Evolutionary conservation across 129 eudicot genomes (phyloP).

Genomic region (Heracleum sosnowskyi): DNA sequence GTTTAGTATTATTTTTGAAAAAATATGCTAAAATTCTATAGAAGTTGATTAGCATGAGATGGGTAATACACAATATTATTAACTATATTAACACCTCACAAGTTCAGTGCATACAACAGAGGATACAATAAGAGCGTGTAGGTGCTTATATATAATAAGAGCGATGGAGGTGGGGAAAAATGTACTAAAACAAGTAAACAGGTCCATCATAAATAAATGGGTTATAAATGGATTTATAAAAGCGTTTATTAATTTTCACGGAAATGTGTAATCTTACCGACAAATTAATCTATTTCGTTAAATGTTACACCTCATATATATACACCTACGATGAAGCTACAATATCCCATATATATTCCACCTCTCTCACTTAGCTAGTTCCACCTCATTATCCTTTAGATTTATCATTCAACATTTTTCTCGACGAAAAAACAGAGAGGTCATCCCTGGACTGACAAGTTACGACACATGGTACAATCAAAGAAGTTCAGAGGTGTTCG

Average conservation of each 20-base stretch:
- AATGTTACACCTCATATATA: too few relatives aligned
- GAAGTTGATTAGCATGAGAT: too few relatives aligned
- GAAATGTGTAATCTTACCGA: not conserved
- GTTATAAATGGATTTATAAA: not conserved
- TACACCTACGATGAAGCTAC: too few relatives aligned
- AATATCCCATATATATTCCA: not conserved
- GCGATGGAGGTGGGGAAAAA: not conserved
- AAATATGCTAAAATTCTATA: too few relatives aligned
- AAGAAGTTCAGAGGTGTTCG: conserved; percentile 95
- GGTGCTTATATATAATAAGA: too few relatives aligned
- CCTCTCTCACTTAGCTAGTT: not conserved
- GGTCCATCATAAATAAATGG: conserved; percentile 5
- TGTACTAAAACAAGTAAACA: not conserved
- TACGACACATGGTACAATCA: conserved; percentile 59
- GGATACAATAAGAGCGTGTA: too few relatives aligned
- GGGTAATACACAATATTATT: too few relatives aligned
- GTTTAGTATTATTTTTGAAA: too few relatives aligned
- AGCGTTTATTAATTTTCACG: not conserved
- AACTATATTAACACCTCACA: too few relatives aligned
- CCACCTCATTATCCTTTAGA: not conserved
- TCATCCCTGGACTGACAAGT: too few relatives aligned
- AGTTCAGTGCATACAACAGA: too few relatives aligned
- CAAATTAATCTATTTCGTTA: not conserved
- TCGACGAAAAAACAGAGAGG: too few relatives aligned
- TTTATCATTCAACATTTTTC: not conserved